Base-by-base conservation (phyloP, 2,329 filamentous ascomycete species). In the Pleoardoris graminearum region DNA sequence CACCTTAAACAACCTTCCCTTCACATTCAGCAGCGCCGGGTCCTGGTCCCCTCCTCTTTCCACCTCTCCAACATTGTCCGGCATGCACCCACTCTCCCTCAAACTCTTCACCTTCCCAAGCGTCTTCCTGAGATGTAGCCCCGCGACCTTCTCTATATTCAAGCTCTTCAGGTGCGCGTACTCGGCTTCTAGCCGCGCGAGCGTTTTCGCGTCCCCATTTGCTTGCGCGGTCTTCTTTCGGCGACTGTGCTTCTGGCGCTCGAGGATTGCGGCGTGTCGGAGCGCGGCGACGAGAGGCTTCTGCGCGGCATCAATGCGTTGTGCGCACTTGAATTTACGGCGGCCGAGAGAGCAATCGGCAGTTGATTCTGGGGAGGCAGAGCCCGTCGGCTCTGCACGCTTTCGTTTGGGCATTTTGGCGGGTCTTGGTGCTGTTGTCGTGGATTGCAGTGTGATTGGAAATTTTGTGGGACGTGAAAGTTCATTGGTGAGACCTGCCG, bases 201-300 rank as follows among this genome's bases (percentile, higher is more conserved):
- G 75, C 64, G 85, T 73, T 21, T 70, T 69, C 17, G 69, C 70
- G 27, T 82, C 76, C 10, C 75, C 75, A 32, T 79, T 76, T 7
- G 69, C 58, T 35, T 71, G 74, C 0, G 82, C 82, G 2, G 75
- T 77, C 66, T 86, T 86, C 60, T 80, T 78, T 51, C 86, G 81
- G 54, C 89, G 76, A 19, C 83, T 80, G 51, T 86, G 80, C 59
- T 91, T 89, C 74, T 93, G 90, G 39, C 89, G 82, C 76, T 93
- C 89, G 66, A 90, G 88, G 41, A 86, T 86, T 68, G 89, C 90
- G 51, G 86, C 87, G 10, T 80, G 78, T 72, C 91, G 91, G 54
- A 93, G 79, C 0, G 86, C 87, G 55, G 81, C 80, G 25, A 65
- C 43, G 7, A 93, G 77, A 30, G 85, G 79, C 66, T 83, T 84